These are phyloP conservation scores for Wallacemonas sp. DNA, from an alignment of 208 protist species.

Conservation along the genomic window DNA sequence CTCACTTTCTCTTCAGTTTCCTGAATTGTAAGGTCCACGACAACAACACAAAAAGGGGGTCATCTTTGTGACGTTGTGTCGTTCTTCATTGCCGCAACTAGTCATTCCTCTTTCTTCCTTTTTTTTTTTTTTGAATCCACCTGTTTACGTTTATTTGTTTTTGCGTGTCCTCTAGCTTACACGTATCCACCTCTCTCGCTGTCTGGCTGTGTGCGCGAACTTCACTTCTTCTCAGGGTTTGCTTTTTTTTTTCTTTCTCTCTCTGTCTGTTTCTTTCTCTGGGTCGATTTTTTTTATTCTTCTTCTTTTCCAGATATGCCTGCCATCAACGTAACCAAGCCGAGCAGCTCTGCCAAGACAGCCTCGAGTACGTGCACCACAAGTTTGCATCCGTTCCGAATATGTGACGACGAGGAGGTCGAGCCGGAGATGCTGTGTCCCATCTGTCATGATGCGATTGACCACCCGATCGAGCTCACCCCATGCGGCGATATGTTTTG, in stretches of 20 bases:
- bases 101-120: not conserved
- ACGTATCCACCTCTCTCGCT: not conserved
- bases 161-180: not conserved
- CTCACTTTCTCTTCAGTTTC: too few species aligned
- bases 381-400: constrained; percentile 8
- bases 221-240: not conserved
- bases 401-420: constrained; percentile 21
- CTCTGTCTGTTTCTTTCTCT: not conserved
- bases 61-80: too few species aligned
- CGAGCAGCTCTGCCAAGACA: too few species aligned
- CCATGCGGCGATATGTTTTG: constrained; percentile 41
- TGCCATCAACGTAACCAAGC: too few species aligned
- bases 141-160: not conserved
- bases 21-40: too few species aligned
- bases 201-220: not conserved
- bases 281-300: not conserved
- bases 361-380: too few species aligned
- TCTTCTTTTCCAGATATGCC: not conserved
- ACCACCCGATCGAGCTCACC: constrained; percentile 27
- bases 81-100: not conserved
- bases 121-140: constrained; percentile 5
- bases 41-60: too few species aligned
- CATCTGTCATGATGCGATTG: constrained; percentile 29
- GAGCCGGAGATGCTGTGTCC: constrained; percentile 38
- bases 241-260: constrained; percentile 11